These are phyloP conservation scores for Suillus placidus DNA, from an alignment of 768 basidiomycete genomes.

Conservation along the genomic window DNA sequence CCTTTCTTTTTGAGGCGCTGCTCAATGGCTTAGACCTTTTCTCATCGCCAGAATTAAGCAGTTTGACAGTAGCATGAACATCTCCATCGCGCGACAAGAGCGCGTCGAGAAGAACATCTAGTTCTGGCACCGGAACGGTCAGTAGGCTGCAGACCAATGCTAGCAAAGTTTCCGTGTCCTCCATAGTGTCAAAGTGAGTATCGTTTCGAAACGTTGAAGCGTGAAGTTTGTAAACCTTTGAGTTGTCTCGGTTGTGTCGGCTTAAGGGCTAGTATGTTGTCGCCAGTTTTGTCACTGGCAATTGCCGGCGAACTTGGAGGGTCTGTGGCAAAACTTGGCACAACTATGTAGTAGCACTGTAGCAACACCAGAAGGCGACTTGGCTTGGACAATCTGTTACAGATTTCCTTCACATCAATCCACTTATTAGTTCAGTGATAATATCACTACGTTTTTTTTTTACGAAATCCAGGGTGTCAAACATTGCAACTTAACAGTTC, in stretches of 20 bases:
- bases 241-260: background rate
- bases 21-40: slow-evolving; percentile 19
- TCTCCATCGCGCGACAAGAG: slow-evolving; percentile 61
- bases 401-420: too few species aligned
- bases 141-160: slow-evolving; percentile 69
- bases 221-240: background rate
- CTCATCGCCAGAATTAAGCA: slow-evolving; percentile 34
- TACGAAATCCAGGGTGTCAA: too few species aligned
- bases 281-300: too few species aligned
- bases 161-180: slow-evolving; percentile 70
- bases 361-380: too few species aligned
- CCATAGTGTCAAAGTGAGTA: slow-evolving; percentile 21
- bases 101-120: slow-evolving; percentile 55
- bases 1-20: slow-evolving; percentile 47
- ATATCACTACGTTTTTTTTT: too few species aligned
- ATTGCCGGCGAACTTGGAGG: too few species aligned
- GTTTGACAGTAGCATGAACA: slow-evolving; percentile 50
- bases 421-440: too few species aligned
- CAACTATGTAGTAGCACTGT: too few species aligned
- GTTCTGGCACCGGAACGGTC: slow-evolving; percentile 32
- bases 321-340: too few species aligned
- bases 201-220: background rate
- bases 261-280: too few species aligned
- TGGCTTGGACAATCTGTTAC: too few species aligned
- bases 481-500: too few species aligned